phyloP scores from a whole-genome alignment of 1,284 basidiomycete genomes.

The Fistulina hepatica region DNA sequence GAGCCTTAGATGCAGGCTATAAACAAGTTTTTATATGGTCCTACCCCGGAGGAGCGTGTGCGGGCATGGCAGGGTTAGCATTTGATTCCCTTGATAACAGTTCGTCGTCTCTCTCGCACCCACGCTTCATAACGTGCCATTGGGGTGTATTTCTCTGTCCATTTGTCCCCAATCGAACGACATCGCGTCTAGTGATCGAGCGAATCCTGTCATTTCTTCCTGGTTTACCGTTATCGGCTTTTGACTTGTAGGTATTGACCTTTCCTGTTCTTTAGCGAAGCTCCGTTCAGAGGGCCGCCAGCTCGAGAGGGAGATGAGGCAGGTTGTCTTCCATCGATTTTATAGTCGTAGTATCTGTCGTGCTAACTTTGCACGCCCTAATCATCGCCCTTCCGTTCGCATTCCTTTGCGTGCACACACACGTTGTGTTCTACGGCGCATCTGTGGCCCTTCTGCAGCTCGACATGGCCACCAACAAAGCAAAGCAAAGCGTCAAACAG shows the following conservation, averaged over 20 bases:
- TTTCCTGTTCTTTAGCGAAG: no score
- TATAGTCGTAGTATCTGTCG: conserved; percentile 12
- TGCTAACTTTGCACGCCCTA: conserved; percentile 16
- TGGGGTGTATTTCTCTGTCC: no score
- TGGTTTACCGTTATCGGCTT: no score
- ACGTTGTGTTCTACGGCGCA: no score
- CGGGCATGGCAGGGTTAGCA: conserved; percentile 88
- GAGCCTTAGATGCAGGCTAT: conserved; percentile 68
- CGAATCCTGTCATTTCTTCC: no score
- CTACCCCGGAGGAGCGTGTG: conserved; percentile 86
- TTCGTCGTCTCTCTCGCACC: no score
- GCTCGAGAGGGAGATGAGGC: conserved; percentile 86
- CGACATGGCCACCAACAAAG: conserved; percentile 75
- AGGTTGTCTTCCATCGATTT: conserved; percentile 47
- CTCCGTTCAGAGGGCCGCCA: conserved; percentile 70
- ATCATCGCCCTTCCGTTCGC: background rate
- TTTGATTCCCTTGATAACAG: no score
- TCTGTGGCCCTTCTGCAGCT: conserved; percentile 59
- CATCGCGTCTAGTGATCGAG: no score
- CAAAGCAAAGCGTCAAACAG: conserved; percentile 76
- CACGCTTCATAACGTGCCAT: no score
- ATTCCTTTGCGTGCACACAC: background rate
- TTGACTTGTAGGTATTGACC: no score
- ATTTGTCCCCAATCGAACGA: no score
- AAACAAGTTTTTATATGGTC: conserved; percentile 88